Evolutionary conservation across 2,329 filamentous ascomycete species (phyloP).

Genomic region (Neonectria sp.): DNA sequence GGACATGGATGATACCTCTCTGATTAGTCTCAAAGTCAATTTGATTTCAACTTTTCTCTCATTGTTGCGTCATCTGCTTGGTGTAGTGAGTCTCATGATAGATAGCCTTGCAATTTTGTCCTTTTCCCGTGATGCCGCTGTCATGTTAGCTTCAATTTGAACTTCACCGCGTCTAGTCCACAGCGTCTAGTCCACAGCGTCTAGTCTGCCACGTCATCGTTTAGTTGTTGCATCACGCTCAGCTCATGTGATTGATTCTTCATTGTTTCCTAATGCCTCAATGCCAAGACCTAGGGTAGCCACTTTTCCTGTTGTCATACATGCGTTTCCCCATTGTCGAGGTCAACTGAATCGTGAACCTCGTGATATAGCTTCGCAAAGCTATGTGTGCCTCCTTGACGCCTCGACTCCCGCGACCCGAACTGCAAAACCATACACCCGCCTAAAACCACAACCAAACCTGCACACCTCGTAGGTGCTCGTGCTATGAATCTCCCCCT

Average conservation of each 20-base stretch:
- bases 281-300: neutral
- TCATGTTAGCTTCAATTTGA: neutral
- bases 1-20: neutral
- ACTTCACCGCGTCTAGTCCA: neutral
- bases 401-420: neutral
- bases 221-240: neutral
- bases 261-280: neutral
- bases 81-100: neutral
- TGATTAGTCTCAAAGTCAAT: slow-evolving; percentile 1
- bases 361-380: neutral
- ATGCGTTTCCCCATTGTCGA: neutral
- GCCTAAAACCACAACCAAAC: neutral
- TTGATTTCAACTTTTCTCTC: neutral
- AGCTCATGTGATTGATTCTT: neutral
- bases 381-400: neutral
- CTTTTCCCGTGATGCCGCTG: neutral
- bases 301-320: neutral
- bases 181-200: neutral
- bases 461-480: neutral
- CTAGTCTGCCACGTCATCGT: no score
- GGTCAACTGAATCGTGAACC: neutral
- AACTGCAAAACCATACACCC: neutral
- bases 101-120: neutral
- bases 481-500: neutral
- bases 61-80: neutral